A percentile compares a stretch with the other conserved stretches of the same genome.
phyloP scores from a whole-genome alignment of 163 green algal species.

The Chloromonas sp. region DNA sequence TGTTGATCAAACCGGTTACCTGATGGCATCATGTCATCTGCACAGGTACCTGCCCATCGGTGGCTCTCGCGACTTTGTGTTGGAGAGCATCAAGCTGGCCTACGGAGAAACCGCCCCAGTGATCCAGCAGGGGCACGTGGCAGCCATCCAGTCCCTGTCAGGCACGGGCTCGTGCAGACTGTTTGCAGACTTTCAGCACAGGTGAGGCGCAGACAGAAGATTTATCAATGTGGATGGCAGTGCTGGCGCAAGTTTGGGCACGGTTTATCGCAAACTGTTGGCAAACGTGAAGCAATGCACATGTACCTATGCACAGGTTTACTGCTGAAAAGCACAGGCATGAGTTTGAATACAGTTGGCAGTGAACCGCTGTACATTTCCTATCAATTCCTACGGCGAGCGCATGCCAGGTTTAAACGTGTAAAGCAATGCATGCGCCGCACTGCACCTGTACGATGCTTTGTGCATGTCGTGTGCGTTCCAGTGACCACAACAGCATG shows the following conservation, averaged over 20 bases:
- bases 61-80: slow-evolving; percentile 60
- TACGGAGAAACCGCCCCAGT: slow-evolving; percentile 42
- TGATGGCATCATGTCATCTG: no score
- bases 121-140: slow-evolving; percentile 31
- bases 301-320: neutral
- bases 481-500: no score
- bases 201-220: slow-evolving; percentile 7
- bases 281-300: neutral
- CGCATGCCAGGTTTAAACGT: no score
- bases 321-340: neutral
- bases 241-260: neutral
- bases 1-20: neutral
- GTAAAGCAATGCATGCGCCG: no score
- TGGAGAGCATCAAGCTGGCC: slow-evolving; percentile 52
- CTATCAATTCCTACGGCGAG: no score
- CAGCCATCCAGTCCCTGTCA: slow-evolving; percentile 62
- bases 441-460: no score
- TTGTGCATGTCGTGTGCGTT: no score
- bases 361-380: no score
- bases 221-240: no score
- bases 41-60: slow-evolving; percentile 64
- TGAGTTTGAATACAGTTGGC: no score
- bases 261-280: neutral
- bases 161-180: slow-evolving; percentile 61
- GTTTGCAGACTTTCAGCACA: slow-evolving; percentile 78